A percentile compares a stretch with the other conserved stretches of the same genome.
Conservation (phyloP, 768 basidiomycete genomes). For the Hygrophoropsis aurantiaca region DNA sequence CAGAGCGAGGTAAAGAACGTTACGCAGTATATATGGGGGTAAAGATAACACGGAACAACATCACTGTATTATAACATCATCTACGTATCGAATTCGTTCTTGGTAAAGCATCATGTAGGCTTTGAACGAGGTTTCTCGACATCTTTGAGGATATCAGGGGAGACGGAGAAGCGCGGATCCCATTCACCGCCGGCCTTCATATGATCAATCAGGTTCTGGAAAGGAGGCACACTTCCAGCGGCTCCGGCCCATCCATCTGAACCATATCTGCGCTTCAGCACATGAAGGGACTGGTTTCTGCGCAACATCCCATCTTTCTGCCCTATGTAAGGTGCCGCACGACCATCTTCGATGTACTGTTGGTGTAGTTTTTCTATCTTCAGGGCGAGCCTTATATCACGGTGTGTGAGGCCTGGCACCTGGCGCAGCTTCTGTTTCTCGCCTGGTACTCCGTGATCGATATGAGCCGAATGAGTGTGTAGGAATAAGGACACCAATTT, state of each 20-base stretch:
- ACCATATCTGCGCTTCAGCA: no score
- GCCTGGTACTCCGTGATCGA: slow-evolving; percentile 8
- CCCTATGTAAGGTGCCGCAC: slow-evolving; percentile 6
- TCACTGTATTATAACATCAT: background rate
- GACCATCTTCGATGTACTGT: slow-evolving; percentile 19
- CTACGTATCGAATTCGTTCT: no score
- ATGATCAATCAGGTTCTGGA: no score
- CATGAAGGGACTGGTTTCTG: no score
- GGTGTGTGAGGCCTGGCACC: slow-evolving; percentile 46
- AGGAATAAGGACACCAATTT: slow-evolving; percentile 17
- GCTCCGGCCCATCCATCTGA: no score
- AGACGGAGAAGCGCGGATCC: no score
- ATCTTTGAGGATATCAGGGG: no score
- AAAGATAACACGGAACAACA: background rate
- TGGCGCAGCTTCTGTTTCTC: slow-evolving; percentile 11
- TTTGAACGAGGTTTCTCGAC: no score
- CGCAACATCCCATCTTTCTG: no score
- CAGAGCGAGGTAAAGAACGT: slow-evolving; percentile 21
- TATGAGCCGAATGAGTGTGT: slow-evolving; percentile 26
- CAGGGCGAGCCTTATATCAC: slow-evolving; percentile 50
- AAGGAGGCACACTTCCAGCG: no score
- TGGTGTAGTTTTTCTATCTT: slow-evolving; percentile 37
- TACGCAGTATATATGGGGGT: slow-evolving; percentile 30
- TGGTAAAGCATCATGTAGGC: no score
- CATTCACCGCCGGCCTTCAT: no score